These are phyloP conservation scores for Microdochium paspali DNA, from an alignment of 2,329 filamentous ascomycete species.

Conservation along the genomic window DNA sequence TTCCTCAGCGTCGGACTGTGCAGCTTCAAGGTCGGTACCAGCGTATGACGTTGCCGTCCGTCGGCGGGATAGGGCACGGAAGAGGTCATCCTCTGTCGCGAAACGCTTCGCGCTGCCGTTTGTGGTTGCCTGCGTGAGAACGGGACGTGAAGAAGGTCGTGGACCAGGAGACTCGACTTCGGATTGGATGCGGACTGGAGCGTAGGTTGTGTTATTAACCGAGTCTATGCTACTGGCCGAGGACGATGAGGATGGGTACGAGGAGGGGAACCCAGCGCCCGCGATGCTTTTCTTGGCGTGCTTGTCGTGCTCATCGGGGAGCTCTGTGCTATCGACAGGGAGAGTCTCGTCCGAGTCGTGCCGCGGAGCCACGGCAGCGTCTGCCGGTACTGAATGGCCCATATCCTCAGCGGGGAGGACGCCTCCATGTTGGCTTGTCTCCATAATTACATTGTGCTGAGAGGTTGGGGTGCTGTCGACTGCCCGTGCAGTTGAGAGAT, in stretches of 20 bases:
- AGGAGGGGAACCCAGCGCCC: no score
- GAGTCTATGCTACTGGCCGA: background rate
- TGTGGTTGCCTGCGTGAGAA: constrained; percentile 11
- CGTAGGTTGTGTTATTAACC: constrained; percentile 4
- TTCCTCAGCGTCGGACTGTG: constrained; percentile 20
- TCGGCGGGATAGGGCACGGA: constrained; percentile 36
- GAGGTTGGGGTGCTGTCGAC: no score
- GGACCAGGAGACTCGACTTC: constrained; percentile 14
- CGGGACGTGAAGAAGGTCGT: constrained; percentile 10
- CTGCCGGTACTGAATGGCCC: background rate
- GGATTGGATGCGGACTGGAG: background rate
- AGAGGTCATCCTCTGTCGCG: constrained; percentile 40
- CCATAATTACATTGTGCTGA: no score
- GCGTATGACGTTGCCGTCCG: constrained; percentile 25
- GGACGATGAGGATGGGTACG: constrained; percentile 1
- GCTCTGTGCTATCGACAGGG: background rate
- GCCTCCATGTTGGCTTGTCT: background rate
- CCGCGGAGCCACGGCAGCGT: background rate
- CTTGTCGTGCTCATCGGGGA: background rate
- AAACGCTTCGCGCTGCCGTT: constrained; percentile 7
- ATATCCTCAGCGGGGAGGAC: background rate
- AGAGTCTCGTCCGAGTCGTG: background rate
- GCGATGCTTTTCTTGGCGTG: background rate
- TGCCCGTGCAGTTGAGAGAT: no score
- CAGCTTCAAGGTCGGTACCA: constrained; percentile 1